Base-by-base conservation (phyloP, 2,329 filamentous ascomycete species). In the Seiridium cupressi region DNA sequence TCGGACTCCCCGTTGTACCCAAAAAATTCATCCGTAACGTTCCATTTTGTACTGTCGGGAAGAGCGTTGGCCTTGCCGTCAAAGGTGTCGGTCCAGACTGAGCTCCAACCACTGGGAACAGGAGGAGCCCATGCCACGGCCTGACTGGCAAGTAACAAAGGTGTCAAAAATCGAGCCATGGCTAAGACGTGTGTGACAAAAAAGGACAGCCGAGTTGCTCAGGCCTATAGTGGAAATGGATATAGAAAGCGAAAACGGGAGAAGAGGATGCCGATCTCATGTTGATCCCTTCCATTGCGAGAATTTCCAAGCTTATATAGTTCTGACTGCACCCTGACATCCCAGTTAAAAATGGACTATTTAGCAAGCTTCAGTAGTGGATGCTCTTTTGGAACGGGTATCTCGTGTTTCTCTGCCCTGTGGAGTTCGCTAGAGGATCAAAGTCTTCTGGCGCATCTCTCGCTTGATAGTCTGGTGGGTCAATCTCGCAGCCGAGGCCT, bases 1-100 rank as follows among this genome's bases (percentile, higher is more conserved):
- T 62, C 36, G 3, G 54, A 8, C 46, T 62, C 60, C 4, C 44
- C 44, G 42, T 62, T 62, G n/a, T 60, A 57, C 5, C 47, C 51
- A 31, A 57, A n/a, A 51, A 60, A 35, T 13, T 49, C 49, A 9
- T n/a, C 35, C 36, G 54, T 47, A 35, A 59, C 46, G 4, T 55
- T 44, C 57, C 57, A 59, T 13, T 55, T 55, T 5, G n/a, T 9
- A 5, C 13, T 34, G 26, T 44, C 38, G n/a, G 57, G 57, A 10
- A 44, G n/a, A 8, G 51, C 31, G 13, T 35, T 48, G 18, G 35
- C 26, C 10, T 46, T 32, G 6, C 57, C 57, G 36, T 31, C 57
- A 8, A 59, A 59, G 38, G 13, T 13, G 35, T 42, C 32, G 18
- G 13, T 26, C 57, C 57, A 59, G 13, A 42, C 38, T 7, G 38